phyloP scores from a whole-genome alignment of 495 filamentous ascomycete genomes.

The Sphaerosporella brunnea region DNA sequence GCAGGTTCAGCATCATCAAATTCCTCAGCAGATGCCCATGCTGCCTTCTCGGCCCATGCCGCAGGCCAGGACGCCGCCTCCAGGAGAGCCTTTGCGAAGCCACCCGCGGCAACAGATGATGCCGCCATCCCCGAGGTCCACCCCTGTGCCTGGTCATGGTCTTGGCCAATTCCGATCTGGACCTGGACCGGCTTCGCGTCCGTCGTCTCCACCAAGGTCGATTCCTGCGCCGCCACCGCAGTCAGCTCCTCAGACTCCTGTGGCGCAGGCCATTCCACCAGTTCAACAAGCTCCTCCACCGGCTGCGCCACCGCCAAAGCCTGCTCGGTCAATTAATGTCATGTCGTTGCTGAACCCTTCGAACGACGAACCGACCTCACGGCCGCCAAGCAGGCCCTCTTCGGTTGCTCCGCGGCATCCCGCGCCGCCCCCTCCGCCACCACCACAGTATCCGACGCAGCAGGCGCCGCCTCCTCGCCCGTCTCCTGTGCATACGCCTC shows the following conservation, averaged over 20 bases:
- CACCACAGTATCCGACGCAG: constrained; percentile 5
- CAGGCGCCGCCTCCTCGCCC: constrained; percentile 1
- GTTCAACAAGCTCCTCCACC: constrained; percentile 3
- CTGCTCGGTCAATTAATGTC: constrained; percentile 15
- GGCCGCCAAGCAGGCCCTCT: constrained; percentile 15
- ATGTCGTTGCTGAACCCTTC: constrained; percentile 21
- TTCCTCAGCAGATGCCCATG: constrained; percentile 10
- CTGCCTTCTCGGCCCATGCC: constrained; percentile 7
- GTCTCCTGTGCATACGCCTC: constrained; percentile 8
- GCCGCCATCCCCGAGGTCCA: constrained; percentile 14
- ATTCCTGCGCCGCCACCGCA: constrained; percentile 1
- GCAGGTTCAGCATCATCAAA: constrained; percentile 10
- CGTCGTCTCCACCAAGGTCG: constrained; percentile 7
- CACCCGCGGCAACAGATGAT: constrained; percentile 5
- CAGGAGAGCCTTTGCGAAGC: constrained; percentile 8
- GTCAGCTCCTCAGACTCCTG: constrained; percentile 8
- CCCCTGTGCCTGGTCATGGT: constrained; percentile 7
- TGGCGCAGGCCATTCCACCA: constrained; percentile 12
- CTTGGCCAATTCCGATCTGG: constrained; percentile 13
- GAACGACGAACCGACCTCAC: constrained; percentile 16
- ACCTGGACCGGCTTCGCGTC: constrained; percentile 4
- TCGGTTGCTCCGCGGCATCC: constrained; percentile 2
- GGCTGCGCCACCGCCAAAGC: constrained; percentile 11
- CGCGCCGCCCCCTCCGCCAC: background rate
- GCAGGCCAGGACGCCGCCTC: constrained; percentile 10